Percentiles rank a stretch among this genome's conserved stretches.
phyloP scores from a whole-genome alignment of 2,329 filamentous ascomycete species.

The Ceratocystis cacaofunesta region DNA sequence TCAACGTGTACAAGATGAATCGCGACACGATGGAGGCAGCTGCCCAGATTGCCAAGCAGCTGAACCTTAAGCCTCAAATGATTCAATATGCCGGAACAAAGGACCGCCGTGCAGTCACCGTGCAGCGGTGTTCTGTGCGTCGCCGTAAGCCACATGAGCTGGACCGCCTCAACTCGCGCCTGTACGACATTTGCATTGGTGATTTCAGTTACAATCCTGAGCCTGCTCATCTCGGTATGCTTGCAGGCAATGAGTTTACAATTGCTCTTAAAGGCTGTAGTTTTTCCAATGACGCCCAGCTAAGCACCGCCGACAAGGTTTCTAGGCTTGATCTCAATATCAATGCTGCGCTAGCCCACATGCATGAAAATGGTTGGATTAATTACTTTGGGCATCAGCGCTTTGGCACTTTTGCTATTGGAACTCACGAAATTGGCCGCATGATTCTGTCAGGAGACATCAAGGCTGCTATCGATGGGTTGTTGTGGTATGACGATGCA shows the following conservation, averaged over 20 bases:
- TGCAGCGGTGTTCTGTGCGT: slow-evolving; percentile 59
- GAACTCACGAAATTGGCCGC: slow-evolving; percentile 72
- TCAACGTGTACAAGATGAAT: slow-evolving; percentile 91
- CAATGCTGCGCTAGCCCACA: slow-evolving; percentile 46
- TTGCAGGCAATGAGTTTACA: slow-evolving; percentile 80
- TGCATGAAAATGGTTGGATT: slow-evolving; percentile 68
- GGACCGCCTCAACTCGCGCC: slow-evolving; percentile 47
- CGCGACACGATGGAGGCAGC: slow-evolving; percentile 91
- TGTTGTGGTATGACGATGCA: slow-evolving; percentile 57
- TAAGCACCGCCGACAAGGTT: slow-evolving; percentile 22
- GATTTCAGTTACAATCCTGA: slow-evolving; percentile 64
- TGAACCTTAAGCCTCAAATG: slow-evolving; percentile 59
- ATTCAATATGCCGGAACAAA: slow-evolving; percentile 76
- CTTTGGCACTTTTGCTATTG: slow-evolving; percentile 75
- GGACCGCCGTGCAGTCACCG: slow-evolving; percentile 73
- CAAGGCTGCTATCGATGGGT: slow-evolving; percentile 60
- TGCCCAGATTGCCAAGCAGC: slow-evolving; percentile 55
- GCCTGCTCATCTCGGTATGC: slow-evolving; percentile 66
- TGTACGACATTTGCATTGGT: slow-evolving; percentile 52
- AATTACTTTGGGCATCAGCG: slow-evolving; percentile 98
- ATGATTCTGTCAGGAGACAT: slow-evolving; percentile 73
- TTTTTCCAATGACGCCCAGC: slow-evolving; percentile 17
- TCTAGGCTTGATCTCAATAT: slow-evolving; percentile 28
- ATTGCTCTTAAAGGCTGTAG: slow-evolving; percentile 80
- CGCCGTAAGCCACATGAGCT: slow-evolving; percentile 42